Percentiles rank a stretch among this genome's conserved stretches.
phyloP scores from a whole-genome alignment of 495 filamentous ascomycete genomes.

The Neurospora africana region DNA sequence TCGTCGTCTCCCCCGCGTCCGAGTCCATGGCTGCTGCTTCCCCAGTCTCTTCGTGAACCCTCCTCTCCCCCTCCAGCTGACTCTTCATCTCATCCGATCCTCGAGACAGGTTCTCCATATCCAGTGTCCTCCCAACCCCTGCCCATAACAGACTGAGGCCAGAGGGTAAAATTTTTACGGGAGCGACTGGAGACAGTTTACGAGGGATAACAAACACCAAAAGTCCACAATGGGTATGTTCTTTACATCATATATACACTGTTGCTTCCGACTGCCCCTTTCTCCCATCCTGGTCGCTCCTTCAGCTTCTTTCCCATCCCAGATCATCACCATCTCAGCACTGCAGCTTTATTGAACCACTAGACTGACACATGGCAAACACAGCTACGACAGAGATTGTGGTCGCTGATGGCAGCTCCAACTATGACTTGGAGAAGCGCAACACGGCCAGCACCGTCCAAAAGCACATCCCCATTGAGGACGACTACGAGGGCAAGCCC shows the following conservation, averaged over 20 bases:
- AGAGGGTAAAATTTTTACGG: background rate
- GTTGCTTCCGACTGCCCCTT: background rate
- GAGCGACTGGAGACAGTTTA: background rate
- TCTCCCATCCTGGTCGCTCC: background rate
- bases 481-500: slow-evolving; percentile 38
- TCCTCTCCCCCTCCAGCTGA: background rate
- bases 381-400: background rate
- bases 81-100: background rate
- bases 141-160: background rate
- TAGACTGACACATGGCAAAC: background rate
- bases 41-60: background rate
- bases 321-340: background rate
- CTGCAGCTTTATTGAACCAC: background rate
- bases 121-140: background rate
- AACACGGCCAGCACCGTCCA: slow-evolving; percentile 3
- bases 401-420: background rate
- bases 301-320: background rate
- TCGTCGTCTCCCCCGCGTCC: background rate
- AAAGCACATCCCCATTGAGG: slow-evolving; percentile 25
- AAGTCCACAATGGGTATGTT: background rate
- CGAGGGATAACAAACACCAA: background rate
- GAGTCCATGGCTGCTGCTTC: background rate
- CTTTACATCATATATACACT: background rate
- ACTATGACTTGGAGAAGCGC: slow-evolving; percentile 13
- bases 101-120: background rate